These are phyloP conservation scores for Botrytis porri DNA, from an alignment of 2,329 filamentous ascomycete genomes.

Conservation along the genomic window DNA sequence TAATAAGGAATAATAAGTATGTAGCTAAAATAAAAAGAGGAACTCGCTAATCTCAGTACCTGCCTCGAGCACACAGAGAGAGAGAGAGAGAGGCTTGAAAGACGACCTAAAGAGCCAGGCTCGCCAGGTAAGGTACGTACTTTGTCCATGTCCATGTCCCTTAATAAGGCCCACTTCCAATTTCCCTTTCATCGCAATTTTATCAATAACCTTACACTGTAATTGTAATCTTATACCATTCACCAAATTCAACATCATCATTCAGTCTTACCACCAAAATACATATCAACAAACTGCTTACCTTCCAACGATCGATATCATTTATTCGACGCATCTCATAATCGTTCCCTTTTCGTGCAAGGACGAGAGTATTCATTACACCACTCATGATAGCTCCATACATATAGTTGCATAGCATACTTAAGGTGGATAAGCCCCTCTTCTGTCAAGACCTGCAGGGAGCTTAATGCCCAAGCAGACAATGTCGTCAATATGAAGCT, in stretches of 20 bases:
- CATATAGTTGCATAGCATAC: not conserved
- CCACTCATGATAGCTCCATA: not conserved
- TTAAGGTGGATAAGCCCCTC: conserved; percentile 14
- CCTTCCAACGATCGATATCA: not conserved
- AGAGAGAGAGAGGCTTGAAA: too few species aligned
- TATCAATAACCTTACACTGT: not conserved
- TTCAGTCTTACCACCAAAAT: not conserved
- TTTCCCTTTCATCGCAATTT: conserved; percentile 9
- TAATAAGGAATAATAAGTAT: not conserved
- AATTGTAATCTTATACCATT: not conserved
- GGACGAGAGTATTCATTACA: not conserved
- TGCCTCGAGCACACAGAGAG: not conserved
- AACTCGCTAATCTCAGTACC: conserved; percentile 3
- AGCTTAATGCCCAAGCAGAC: conserved; percentile 16
- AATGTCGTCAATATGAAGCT: conserved; percentile 18
- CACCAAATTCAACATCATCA: not conserved
- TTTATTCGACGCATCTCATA: not conserved
- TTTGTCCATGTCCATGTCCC: not conserved
- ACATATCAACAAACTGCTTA: not conserved
- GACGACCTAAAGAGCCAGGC: not conserved
- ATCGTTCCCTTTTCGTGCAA: not conserved
- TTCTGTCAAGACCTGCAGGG: conserved; percentile 13
- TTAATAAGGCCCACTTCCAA: not conserved
- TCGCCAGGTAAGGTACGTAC: too few species aligned
- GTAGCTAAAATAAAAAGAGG: not conserved